Percentiles rank a stretch among this genome's conserved stretches.
phyloP scores from a whole-genome alignment of 164 flowering plant genomes.

The Magnolia officinalis region DNA sequence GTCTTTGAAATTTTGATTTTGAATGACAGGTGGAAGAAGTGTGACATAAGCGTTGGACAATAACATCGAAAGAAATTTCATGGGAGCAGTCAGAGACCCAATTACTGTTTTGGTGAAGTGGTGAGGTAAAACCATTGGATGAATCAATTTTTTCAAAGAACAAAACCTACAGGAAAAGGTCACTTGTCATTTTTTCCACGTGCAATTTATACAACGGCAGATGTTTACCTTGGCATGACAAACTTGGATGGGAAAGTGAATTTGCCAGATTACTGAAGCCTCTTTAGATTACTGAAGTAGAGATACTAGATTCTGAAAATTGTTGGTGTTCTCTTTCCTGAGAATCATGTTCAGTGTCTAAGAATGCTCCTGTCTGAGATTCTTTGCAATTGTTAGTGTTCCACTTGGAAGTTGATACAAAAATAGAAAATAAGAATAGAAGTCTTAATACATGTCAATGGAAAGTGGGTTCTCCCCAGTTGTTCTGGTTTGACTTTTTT shows the following conservation, averaged over 20 bases:
- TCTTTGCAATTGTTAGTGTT: slow-evolving; percentile 1
- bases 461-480: too few species aligned
- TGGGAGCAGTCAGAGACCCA: background rate
- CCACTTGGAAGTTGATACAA: background rate
- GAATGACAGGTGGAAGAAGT: slow-evolving; percentile 2
- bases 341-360: background rate
- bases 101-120: background rate
- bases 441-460: too few species aligned
- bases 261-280: background rate
- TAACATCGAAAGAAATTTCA: background rate
- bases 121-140: too few species aligned
- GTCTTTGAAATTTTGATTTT: background rate
- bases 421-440: background rate
- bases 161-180: too few species aligned
- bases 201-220: background rate
- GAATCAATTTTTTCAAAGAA: too few species aligned
- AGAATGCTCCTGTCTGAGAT: background rate
- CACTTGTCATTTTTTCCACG: background rate
- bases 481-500: too few species aligned
- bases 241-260: background rate
- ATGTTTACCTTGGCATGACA: background rate
- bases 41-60: background rate
- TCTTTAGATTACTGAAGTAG: background rate
- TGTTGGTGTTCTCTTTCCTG: background rate
- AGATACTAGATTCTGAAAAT: background rate